A percentile compares a stretch with the other conserved stretches of the same genome.
phyloP scores from a whole-genome alignment of 2,329 filamentous ascomycete species.

The Cryphonectria naterciae region DNA sequence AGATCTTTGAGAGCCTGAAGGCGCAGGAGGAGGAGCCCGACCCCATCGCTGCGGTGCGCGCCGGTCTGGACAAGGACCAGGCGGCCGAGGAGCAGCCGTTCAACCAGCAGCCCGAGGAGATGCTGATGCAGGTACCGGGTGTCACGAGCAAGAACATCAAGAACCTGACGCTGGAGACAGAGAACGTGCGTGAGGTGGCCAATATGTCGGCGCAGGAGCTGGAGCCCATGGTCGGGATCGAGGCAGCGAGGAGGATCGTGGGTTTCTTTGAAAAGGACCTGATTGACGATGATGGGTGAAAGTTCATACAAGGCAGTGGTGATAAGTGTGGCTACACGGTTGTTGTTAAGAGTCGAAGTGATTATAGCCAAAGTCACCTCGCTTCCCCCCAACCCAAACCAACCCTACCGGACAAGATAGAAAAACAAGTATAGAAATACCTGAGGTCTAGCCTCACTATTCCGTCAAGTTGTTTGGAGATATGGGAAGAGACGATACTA shows the following conservation, averaged over 20 bases:
- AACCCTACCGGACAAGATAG: too few relatives aligned
- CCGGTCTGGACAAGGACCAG: conserved; percentile 72
- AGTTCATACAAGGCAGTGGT: neutral
- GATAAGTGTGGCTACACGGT: neutral
- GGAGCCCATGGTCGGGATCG: conserved; percentile 73
- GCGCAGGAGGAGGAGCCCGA: conserved; percentile 88
- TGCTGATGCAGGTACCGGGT: conserved; percentile 83
- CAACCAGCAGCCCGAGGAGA: conserved; percentile 85
- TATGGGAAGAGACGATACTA: neutral
- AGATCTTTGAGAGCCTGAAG: conserved; percentile 95
- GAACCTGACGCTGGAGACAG: conserved; percentile 71
- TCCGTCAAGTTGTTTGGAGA: too few relatives aligned
- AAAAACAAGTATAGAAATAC: too few relatives aligned
- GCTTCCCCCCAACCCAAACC: too few relatives aligned
- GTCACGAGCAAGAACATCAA: conserved; percentile 79
- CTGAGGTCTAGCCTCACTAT: too few relatives aligned
- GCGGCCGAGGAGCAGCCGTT: conserved; percentile 72
- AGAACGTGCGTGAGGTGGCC: conserved; percentile 79
- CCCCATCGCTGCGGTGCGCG: conserved; percentile 80
- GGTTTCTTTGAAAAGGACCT: conserved; percentile 77
- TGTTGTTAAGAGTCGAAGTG: neutral
- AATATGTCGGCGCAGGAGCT: conserved; percentile 82
- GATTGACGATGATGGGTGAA: conserved; percentile 47
- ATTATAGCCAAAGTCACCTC: too few relatives aligned
- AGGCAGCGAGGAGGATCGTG: conserved; percentile 75